Conservation (phyloP, 177 flowering plant genomes). For the Tripterygium wilfordii region DNA sequence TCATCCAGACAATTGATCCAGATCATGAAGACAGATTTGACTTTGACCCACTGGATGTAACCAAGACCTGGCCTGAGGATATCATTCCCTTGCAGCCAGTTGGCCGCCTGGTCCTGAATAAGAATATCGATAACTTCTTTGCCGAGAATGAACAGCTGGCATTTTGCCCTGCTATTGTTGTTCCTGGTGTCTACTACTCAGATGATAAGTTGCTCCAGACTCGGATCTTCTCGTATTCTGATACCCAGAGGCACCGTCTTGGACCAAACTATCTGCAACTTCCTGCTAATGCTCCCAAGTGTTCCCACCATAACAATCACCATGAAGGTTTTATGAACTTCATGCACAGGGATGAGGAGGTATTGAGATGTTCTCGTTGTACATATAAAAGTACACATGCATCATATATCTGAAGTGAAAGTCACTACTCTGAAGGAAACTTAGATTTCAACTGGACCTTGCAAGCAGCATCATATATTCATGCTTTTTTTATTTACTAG, state of each 20-base stretch:
- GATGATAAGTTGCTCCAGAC: conserved; percentile 92
- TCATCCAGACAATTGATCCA: conserved; percentile 82
- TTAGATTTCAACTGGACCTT: too few relatives aligned
- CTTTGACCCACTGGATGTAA: conserved; percentile 91
- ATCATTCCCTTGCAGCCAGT: conserved; percentile 85
- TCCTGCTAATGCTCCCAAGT: conserved; percentile 93
- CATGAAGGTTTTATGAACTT: conserved; percentile 97
- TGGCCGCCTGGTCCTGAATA: conserved; percentile 93
- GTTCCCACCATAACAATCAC: conserved; percentile 92
- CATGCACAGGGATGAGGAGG: conserved; percentile 99
- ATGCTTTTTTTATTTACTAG: neutral
- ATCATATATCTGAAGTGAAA: too few relatives aligned
- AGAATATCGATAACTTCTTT: conserved; percentile 93
- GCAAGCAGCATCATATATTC: too few relatives aligned
- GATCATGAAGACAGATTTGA: conserved; percentile 82
- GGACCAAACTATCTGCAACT: conserved; percentile 96
- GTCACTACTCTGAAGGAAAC: too few relatives aligned
- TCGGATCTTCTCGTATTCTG: conserved; percentile 79
- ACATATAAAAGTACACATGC: too few relatives aligned
- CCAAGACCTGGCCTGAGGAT: conserved; percentile 98
- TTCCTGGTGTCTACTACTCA: conserved; percentile 89
- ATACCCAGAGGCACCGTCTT: conserved; percentile 96
- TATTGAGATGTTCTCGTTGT: conserved; percentile 16
- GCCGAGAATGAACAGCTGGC: conserved; percentile 95
- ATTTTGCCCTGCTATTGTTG: conserved; percentile 74